Evolutionary conservation across 257 asterid species (phyloP), one percentile per base, ranked within the genome.

Genomic region (Nicotiana obtusifolia): DNA sequence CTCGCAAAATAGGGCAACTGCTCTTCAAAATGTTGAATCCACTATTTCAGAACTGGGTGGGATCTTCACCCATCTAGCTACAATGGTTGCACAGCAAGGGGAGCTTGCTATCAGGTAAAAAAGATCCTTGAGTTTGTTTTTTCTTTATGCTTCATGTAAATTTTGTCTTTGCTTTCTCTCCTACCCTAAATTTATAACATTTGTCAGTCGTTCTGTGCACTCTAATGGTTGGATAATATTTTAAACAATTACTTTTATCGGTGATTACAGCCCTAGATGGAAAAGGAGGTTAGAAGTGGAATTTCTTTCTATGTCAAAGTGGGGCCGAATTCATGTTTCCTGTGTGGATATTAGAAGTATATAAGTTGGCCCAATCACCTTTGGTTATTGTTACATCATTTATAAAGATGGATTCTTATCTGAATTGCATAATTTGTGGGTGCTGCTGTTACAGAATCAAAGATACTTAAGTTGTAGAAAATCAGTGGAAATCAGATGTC

Each of bases 21-120:
- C 97, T 83, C 98, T 94, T 82, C 98, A 94, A 83, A 94, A 86
- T 67, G 98, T 94, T 81, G 97, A 94, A 86, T 92, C 98, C 30
- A 94, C 98, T 24, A 92, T 94, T 76, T 84, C 97, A 66, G 98
- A 94, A 84, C 90, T 94, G 64, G 62, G 98, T 80, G 94, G 93
- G 65, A 92, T 94, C 65, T 94, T 94, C 90, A 92, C 97, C 44
- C 94, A 94, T 84, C 87, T 94, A 80, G 98, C 98, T 67, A 92
- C 97, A 56, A 91, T 94, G 98, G 97, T 92, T 59, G 93, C 97
- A 24, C 94, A 92, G 60, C 98, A 94, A 89, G 97, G 98, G 28
- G 98, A 94, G 82, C 90, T 92, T 79, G 97, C 97, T 19, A 91
- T 94, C 81, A 92, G 98, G 98, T 91, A 76, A 83, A 14, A 16